These are phyloP conservation scores for Neofusicoccum parvum DNA, from an alignment of 2,329 filamentous ascomycete species.

Conservation along the genomic window DNA sequence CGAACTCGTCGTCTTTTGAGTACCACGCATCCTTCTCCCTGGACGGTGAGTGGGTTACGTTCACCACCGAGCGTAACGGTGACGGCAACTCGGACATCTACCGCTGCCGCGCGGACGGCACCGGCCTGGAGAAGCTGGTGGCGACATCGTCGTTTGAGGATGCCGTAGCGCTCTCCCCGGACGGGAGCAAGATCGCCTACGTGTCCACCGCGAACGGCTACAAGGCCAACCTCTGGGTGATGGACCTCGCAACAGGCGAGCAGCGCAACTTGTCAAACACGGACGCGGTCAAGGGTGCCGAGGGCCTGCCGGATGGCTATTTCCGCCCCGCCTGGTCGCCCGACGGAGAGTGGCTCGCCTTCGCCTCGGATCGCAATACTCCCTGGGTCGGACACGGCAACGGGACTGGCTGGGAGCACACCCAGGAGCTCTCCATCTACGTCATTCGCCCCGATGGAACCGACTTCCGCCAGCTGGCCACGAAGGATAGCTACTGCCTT, in stretches of 20 bases:
- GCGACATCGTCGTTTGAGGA: constrained; percentile 43
- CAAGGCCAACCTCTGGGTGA: constrained; percentile 46
- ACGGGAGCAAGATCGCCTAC: constrained; percentile 43
- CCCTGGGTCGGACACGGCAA: constrained; percentile 46
- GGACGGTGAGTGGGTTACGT: constrained; percentile 44
- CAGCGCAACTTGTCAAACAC: constrained; percentile 43
- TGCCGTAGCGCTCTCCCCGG: constrained; percentile 40
- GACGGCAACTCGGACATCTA: constrained; percentile 48
- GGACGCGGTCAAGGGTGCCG: constrained; percentile 25
- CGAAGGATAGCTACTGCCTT: constrained; percentile 39
- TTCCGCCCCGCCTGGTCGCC: constrained; percentile 47
- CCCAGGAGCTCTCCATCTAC: constrained; percentile 46
- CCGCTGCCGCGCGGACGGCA: constrained; percentile 39
- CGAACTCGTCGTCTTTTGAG: constrained; percentile 34
- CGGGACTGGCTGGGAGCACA: constrained; percentile 46
- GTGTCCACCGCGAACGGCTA: constrained; percentile 43
- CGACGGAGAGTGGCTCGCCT: constrained; percentile 45
- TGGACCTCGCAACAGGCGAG: constrained; percentile 38
- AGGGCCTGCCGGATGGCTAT: constrained; percentile 36
- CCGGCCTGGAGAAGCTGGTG: constrained; percentile 37
- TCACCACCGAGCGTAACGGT: constrained; percentile 44
- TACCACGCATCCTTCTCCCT: constrained; percentile 45
- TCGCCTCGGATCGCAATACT: constrained; percentile 47
- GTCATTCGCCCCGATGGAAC: constrained; percentile 41
- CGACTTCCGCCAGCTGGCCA: constrained; percentile 39